Evolutionary conservation across 2,329 filamentous ascomycete genomes (phyloP), one percentile per base, ranked within the genome.

Genomic region (Pestalotiopsis sp.): DNA sequence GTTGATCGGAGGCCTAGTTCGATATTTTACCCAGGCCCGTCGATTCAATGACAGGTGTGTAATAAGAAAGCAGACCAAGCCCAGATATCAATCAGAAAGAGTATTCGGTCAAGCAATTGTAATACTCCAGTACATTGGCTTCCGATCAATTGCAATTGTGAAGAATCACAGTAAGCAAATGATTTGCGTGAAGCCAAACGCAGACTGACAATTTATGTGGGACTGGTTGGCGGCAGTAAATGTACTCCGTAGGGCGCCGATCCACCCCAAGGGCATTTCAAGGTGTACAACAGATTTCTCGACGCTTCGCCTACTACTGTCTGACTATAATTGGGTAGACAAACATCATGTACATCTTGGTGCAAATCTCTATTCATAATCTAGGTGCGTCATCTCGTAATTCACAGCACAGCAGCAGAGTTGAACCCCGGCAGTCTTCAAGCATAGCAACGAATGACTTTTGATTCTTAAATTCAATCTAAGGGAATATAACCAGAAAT

Each of bases 401-500:
- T 23, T 6, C 45, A 14, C 45, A n/a, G 1, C n/a, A 52, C 14
- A n/a, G 17, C 17, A n/a, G n/a, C 45, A 49, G 13, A 49, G 39
- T 3, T 3, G 39, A 17, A 17, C 39, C 17, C 17, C 3, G 45
- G 45, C 45, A 52, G 20, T 20, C 14, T n/a, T 7, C 27, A 36
- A 39, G 59, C 36, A 39, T 60, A 38, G n/a, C 59, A 61, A 61
- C 31, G 59, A 61, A 39, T 36, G 59, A 61, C 59, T 61, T 61
- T 61, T 59, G 27, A 38, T 11, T 39, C 23, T 31, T 31, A 36
- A 36, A 27, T 36, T 39, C 27, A 61, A 61, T 61, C 59, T 41
- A 61, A 52, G 45, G 59, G 59, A 39, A 61, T 36, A 39, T 39
- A 14, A 61, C 20, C 59, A 36, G 59, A 61, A 31, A 17, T 36